Evolutionary conservation across 2,329 filamentous ascomycete species (phyloP), one percentile per base, ranked within the genome.

Genomic region (Pezicula carpinea): DNA sequence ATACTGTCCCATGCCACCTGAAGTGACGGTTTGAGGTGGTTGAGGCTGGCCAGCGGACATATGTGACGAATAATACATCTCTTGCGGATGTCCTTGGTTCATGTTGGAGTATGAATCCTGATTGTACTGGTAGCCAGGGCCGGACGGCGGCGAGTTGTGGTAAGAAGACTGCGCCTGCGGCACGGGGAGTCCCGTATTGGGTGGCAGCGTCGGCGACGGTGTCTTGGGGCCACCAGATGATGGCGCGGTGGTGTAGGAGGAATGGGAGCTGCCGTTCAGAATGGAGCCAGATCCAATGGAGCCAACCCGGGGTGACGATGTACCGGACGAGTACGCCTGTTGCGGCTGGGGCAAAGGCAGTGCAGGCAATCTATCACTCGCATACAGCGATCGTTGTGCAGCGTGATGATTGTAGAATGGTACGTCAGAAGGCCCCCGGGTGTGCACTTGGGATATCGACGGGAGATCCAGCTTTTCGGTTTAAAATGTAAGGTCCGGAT

Each of bases 401-500:
- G 80, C 77, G 71, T 85, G 78, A 65, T 77, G 73, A 70, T 82
- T 83, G 71, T 84, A 87, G 71, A 82, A 89, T 67, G 75, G 68
- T 62, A 78, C 75, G 71, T 91, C 85, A 70, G 79, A 77, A 65
- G 78, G 77, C 75, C 84, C 85, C 81, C 87, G 84, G 79, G 83
- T 81, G 72, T 88, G 84, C 74, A 87, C 81, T 75, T 88, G 83
- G 65, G 86, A 86, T 66, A 90, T 86, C 73, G 87, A 87, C 73
- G 88, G 87, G 70, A 91, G 83, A 87, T 91, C 89, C 89, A 95
- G 89, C 77, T 91, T 93, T 85, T 81, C 88, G 87, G 82, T 85
- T 72, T 81, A 49, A 52, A 39, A 36, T 53, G 47, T 59, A 57
- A 55, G 59, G 60, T 61, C 60, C 49, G 43, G 45, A 44, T 54